Evolutionary conservation across 2,329 filamentous ascomycete species (phyloP), one percentile per base, ranked within the genome.

Genomic region (Monascus ruber): DNA sequence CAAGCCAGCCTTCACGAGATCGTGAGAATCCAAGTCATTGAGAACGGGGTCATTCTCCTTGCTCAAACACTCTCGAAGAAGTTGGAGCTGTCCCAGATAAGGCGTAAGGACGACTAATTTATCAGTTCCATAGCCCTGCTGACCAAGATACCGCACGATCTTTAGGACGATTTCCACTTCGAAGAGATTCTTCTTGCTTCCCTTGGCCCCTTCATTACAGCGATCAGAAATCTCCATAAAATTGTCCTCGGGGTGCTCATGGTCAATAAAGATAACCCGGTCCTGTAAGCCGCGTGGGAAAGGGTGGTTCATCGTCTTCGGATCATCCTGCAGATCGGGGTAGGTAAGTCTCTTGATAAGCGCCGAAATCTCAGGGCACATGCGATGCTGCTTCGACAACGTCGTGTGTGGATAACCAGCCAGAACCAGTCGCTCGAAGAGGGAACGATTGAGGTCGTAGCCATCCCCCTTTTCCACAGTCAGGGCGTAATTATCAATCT

Each of bases 71-170:
- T 77, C 66, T 11, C 63, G 56, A 1, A 87, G 61, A 0, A 81
- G 62, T 2, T 62, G 70, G 0, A 87, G 56, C 46, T 86, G 82
- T 0, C 81, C 82, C 0, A 86, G 64, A 47, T 88, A 87, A 0
- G 83, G 83, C 0, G 81, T 84, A 1, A 87, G 55, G 0, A 88
- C 64, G 0, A 85, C 81, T 7, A 86, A 65, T 2, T 82, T 62
- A 3, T 76, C 66, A 0, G 77, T 77, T 4, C 70, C 68, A 49
- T 86, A 87, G 0, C 81, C 81, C 46, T 88, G 82, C 43, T 85
- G 83, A 0, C 66, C 76, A 0, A 88, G 60, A 46, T 85, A 85
- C 5, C 69, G 71, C 1, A 87, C 74, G 36, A 71, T 72, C 45
- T 72, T 76, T 17, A 85, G 53, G 0, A 82, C 71, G 71, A 87